Conservation (phyloP, 371 early-diverging fungal species). For the Capillidium heterosporum region DNA sequence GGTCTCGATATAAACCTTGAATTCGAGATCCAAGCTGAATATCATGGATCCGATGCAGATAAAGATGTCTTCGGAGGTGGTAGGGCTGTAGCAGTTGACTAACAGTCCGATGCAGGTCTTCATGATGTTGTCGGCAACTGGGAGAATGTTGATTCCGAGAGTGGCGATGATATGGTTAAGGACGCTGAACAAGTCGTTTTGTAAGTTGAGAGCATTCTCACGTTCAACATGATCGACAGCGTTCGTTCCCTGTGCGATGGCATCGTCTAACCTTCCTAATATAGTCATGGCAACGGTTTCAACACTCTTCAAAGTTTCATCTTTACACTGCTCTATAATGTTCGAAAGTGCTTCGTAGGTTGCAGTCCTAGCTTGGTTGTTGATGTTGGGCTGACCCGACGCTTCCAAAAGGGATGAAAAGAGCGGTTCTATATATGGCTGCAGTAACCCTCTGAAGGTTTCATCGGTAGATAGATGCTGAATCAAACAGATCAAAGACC, state of each 20-base stretch:
- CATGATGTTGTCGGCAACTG: slow-evolving; percentile 78
- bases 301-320: slow-evolving; percentile 57
- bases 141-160: slow-evolving; percentile 61
- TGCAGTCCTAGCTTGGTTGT: slow-evolving; percentile 69
- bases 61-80: slow-evolving; percentile 85
- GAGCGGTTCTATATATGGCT: too few species aligned
- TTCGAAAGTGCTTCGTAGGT: slow-evolving; percentile 83
- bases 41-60: slow-evolving; percentile 73
- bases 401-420: slow-evolving; percentile 41
- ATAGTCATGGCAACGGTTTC: slow-evolving; percentile 46
- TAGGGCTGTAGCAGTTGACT: slow-evolving; percentile 48
- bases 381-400: too few species aligned
- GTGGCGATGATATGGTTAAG: slow-evolving; percentile 50
- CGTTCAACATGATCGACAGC: slow-evolving; percentile 46
- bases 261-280: slow-evolving; percentile 56
- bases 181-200: slow-evolving; percentile 32
- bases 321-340: slow-evolving; percentile 41
- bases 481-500: slow-evolving; percentile 82
- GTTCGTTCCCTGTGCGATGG: slow-evolving; percentile 37
- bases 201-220: too few species aligned
- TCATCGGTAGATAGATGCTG: slow-evolving; percentile 50
- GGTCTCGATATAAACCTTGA: slow-evolving; percentile 63
- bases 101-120: slow-evolving; percentile 49
- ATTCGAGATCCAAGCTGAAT: slow-evolving; percentile 60
- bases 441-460: slow-evolving; percentile 27